A percentile compares a stretch with the other conserved stretches of the same genome.
These are phyloP conservation scores for Thinopyrum obtusiflorum DNA, from an alignment of 202 grass and related monocot genomes.

Conservation along the genomic window DNA sequence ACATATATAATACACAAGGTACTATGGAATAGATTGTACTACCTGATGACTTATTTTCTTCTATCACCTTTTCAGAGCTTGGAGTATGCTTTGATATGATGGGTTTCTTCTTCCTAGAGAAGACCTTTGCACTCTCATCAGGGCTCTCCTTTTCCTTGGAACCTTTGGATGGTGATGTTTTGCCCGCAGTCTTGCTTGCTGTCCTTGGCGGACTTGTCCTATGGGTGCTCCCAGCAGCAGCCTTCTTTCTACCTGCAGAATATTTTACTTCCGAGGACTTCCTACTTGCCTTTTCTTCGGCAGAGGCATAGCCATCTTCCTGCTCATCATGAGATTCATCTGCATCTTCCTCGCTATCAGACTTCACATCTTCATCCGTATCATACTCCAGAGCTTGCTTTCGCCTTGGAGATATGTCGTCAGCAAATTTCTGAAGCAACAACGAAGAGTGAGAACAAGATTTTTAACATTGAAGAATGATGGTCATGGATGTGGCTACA, in stretches of 20 bases:
- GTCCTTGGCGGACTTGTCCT: conserved; percentile 38
- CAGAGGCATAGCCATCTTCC: conserved; percentile 54
- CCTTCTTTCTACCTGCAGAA: conserved; percentile 57
- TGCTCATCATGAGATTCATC: conserved; percentile 41
- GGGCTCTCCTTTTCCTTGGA: conserved; percentile 51
- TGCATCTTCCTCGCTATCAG: conserved; percentile 55
- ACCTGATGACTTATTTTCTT: conserved; percentile 77
- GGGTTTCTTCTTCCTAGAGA: conserved; percentile 83
- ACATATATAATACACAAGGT: neutral
- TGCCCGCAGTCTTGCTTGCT: conserved; percentile 43
- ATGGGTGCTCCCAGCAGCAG: conserved; percentile 26
- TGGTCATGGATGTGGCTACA: conserved; percentile 14
- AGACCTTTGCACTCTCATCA: conserved; percentile 69
- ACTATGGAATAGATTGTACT: neutral
- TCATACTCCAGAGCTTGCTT: conserved; percentile 52
- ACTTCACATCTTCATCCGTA: conserved; percentile 71
- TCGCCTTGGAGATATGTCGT: conserved; percentile 36
- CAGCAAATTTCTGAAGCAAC: conserved; percentile 44
- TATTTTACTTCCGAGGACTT: conserved; percentile 47
- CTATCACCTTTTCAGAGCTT: conserved; percentile 43
- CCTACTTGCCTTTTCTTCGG: conserved; percentile 42
- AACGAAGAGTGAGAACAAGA: conserved; percentile 5
- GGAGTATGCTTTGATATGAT: conserved; percentile 20
- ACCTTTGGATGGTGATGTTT: conserved; percentile 42
- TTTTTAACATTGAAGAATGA: conserved; percentile 17